Evolutionary conservation across 1,284 basidiomycete genomes (phyloP), one percentile per base, ranked within the genome.

Genomic region (Malassezia sympodialis): DNA sequence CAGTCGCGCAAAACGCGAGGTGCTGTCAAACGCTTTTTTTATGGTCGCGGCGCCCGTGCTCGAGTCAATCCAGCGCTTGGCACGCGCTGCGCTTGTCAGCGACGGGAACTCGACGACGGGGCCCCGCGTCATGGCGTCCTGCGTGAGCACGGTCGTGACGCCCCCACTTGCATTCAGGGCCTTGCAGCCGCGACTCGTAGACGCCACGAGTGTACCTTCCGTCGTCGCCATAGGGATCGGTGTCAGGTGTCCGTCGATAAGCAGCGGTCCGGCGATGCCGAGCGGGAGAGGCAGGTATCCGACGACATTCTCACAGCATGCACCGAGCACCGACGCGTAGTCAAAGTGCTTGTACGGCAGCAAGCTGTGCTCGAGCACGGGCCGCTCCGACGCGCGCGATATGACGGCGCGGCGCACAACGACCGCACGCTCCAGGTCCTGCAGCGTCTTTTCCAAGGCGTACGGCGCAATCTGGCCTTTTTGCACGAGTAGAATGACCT

Each of bases 141-240:
- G 82, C 2, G 85, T 89, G 52, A 99, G 79, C 12, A 96, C 91
- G 0, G 93, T 96, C 0, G 85, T 87, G 5, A 96, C 91, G 43
- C 93, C 94, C 56, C 93, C 93, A 47, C 88, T 88, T 1, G 89
- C 84, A 72, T 98, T 98, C 63, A 98, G 82, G 0, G 94, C 94
- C 77, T 98, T 99, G 80, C 89, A 94, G 1, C 94, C 93, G 62
- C 94, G 86, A 8, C 91, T 96, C 0, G 93, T 89, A 4, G 91
- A 96, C 0, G 94, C 94, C 54, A 98, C 91, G 47, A 99, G 83
- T 0, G 94, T 96, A 51, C 94, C 94, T 76, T 99, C 94, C 14
- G 94, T 93, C 0, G 94, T 99, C 31, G 94, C 93, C 94, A 99
- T 98, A 15, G 94, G 94, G 63, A 99, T 90, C 48, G 86, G 93